Evolutionary conservation across 768 basidiomycete species (phyloP).

Genomic region (Steccherinum ochraceum): DNA sequence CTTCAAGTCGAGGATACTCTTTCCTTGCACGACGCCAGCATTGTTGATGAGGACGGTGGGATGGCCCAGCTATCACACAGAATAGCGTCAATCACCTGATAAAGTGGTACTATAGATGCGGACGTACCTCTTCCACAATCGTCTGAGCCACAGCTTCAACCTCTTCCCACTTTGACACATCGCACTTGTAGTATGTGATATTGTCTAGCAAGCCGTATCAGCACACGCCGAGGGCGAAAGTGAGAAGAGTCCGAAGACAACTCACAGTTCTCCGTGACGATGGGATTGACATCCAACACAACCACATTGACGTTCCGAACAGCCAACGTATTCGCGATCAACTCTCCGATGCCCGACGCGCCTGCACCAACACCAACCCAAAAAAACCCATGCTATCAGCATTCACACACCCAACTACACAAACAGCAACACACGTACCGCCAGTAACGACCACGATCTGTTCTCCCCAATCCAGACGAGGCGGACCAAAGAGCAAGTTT

Average conservation of each 20-base stretch:
- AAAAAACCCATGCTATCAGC: no score
- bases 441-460: conserved; percentile 91
- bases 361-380: conserved; percentile 44
- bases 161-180: conserved; percentile 84
- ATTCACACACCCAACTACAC: not conserved
- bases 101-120: not conserved
- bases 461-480: conserved; percentile 74
- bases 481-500: conserved; percentile 52
- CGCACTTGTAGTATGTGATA: conserved; percentile 83
- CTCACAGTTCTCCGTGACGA: conserved; percentile 71
- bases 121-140: conserved; percentile 69
- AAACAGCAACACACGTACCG: conserved; percentile 39
- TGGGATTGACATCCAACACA: conserved; percentile 79
- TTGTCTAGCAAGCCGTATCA: conserved; percentile 47
- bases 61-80: conserved; percentile 60
- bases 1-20: conserved; percentile 71
- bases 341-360: conserved; percentile 82
- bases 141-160: conserved; percentile 69
- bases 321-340: conserved; percentile 83
- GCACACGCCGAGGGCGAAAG: not conserved
- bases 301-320: conserved; percentile 77
- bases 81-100: not conserved
- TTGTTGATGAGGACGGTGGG: conserved; percentile 93
- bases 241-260: not conserved
- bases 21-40: conserved; percentile 91